These are phyloP conservation scores for Nakazawaea siamensis DNA, from an alignment of 805 yeast genomes.

Conservation along the genomic window DNA sequence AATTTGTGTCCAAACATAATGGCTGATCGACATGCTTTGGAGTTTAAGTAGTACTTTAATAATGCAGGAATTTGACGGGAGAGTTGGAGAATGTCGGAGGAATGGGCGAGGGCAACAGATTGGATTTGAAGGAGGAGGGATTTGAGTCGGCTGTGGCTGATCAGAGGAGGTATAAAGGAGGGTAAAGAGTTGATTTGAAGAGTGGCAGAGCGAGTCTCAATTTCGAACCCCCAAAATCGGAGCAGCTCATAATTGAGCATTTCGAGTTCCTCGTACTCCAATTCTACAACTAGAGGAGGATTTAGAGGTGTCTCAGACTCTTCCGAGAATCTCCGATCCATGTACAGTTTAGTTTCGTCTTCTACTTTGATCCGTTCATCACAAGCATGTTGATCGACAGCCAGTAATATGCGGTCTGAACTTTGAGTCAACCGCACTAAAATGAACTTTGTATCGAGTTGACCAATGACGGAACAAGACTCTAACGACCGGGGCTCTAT, in stretches of 20 bases:
- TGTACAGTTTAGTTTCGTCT: too few species aligned
- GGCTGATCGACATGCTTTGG: conserved; percentile 62
- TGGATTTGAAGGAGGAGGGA: too few species aligned
- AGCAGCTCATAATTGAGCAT: conserved; percentile 22
- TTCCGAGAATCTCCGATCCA: too few species aligned
- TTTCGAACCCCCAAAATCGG: conserved; percentile 35
- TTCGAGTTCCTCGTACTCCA: conserved; percentile 24
- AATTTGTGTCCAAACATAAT: conserved; percentile 64
- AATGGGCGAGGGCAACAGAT: too few species aligned
- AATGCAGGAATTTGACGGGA: too few species aligned
- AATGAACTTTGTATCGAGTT: conserved; percentile 59
- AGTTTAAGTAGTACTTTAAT: conserved; percentile 35
- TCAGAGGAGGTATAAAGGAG: too few species aligned
- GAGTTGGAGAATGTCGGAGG: too few species aligned
- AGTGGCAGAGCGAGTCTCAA: too few species aligned
- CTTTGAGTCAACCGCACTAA: conserved; percentile 24
- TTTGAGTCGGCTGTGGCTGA: too few species aligned
- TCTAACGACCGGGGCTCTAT: conserved; percentile 17
- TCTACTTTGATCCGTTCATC: conserved; percentile 72
- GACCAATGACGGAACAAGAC: conserved; percentile 34
- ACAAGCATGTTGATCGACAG: conserved; percentile 79
- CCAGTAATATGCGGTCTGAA: conserved; percentile 21
- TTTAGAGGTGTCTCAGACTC: too few species aligned
- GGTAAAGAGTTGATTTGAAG: too few species aligned
- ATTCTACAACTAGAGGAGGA: conserved; percentile 8